Evolutionary conservation across 257 asterid species (phyloP), one percentile per base, ranked within the genome.

Genomic region (Pogostemon cablin): DNA sequence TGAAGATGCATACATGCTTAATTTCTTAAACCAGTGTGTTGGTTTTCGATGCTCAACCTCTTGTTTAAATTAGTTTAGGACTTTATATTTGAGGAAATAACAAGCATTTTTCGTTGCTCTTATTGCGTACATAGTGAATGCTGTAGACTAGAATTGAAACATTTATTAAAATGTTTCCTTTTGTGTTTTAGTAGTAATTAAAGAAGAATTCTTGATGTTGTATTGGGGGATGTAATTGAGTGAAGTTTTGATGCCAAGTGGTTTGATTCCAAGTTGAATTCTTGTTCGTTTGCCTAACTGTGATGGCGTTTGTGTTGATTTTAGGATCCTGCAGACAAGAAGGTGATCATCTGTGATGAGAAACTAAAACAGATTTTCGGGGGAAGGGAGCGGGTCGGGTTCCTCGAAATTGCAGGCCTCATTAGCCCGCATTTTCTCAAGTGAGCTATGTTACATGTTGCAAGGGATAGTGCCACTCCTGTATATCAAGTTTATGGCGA

Each of bases 321-420:
- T 56, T 72, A 93, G 99, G 96, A 93, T 72, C 97, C 98, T 50
- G 85, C 84, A 42, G 77, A 91, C 85, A 89, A 83, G 80, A 89
- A 86, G 82, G 88, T 91, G 49, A 87, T 93, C 53, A 41, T 91
- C 68, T 95, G 98, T 59, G 99, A 95, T 50, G 99, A 89, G 83
- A 79, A 91, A 71, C 90, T 95, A 88, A 95, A 95, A 84, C 79
- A 49, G 7, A 85, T 91, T 9, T 89, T 95, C n/a, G 87, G 62
- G 12, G 96, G 89, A 46, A 86, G 58, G 81, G 98, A 88, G 10
- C 89, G 86, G 0, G 93, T 95, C 25, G 98, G 97, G 65, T 95
- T 95, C 75, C 97, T 95, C 57, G 97, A 95, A 85, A 88, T 91
- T 75, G 98, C 99, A 6, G 93, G 98, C 42, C 78, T 91, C 88